Conservation (phyloP, 495 filamentous ascomycete species). For the Talaromyces stipitatus region DNA sequence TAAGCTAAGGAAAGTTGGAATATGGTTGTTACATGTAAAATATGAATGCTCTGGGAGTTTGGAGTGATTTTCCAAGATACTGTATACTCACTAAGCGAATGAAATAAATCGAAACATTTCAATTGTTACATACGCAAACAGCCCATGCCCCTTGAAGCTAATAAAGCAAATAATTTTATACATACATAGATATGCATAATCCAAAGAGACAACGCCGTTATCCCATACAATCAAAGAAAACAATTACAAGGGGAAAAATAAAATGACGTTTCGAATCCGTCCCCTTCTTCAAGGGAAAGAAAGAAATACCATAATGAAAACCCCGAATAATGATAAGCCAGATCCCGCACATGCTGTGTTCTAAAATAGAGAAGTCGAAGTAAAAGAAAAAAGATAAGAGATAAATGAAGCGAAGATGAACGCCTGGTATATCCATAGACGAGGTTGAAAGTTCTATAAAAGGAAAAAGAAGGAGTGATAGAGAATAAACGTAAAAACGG, state of each 20-base stretch:
- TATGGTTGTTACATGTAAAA: neutral
- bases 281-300: slow-evolving; percentile 13
- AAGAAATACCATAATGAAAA: slow-evolving; percentile 7
- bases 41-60: neutral
- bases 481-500: slow-evolving; percentile 7
- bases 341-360: slow-evolving; percentile 7
- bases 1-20: neutral
- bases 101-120: neutral
- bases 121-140: neutral
- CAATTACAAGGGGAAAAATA: slow-evolving; percentile 14
- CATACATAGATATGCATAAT: slow-evolving; percentile 8
- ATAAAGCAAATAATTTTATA: slow-evolving; percentile 5
- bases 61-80: too few relatives aligned
- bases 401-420: neutral
- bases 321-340: slow-evolving; percentile 11
- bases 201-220: neutral
- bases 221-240: slow-evolving; percentile 8
- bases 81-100: too few relatives aligned
- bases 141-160: neutral
- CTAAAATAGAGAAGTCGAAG: slow-evolving; percentile 10
- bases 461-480: slow-evolving; percentile 9
- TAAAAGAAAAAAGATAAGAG: slow-evolving; percentile 5
- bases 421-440: slow-evolving; percentile 7
- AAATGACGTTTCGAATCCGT: neutral
- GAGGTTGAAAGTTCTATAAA: neutral